Base-by-base conservation (phyloP, 2,329 filamentous ascomycete genomes). In the Periconia digitata region DNA sequence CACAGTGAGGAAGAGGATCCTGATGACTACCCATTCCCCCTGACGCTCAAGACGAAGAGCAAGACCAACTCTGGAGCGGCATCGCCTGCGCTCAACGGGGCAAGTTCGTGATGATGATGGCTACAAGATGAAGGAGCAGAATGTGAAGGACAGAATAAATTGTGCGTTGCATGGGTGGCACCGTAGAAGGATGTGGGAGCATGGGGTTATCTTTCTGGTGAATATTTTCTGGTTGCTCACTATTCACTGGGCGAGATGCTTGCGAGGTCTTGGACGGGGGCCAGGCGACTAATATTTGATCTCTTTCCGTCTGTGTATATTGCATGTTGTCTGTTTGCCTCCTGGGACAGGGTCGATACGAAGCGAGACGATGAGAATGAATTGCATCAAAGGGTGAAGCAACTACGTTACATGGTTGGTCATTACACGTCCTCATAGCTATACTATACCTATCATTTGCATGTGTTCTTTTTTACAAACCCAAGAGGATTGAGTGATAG, bases 1-100 rank as follows among this genome's bases (percentile, higher is more conserved):
- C 27, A 51, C 63, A 95, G 90, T 74, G 90, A 94, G 72, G 92
- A 96, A 71, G 94, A 97, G 77, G 94, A 97, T 60, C 84, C 87
- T 0, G 92, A 89, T 63, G 85, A 89, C 58, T 86, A 86, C 65
- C 80, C 83, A 29, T 88, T 87, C 74, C 85, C 86, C 34, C 79
- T 89, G 43, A 88, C 85, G 3, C 77, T 90, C 50, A 77, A 76
- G 71, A 69, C 70, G 37, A 78, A 77, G 72, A 71, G 66, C 59
- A 54, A 60, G 32, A 59, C 60, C 17, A 59, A 57, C 22, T 68
- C 66, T 12, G 66, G 64, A n/a, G 53, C 66, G 13, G 55, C 46
- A 8, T 66, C 65, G 20, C 67, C 67, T 20, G 66, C 66, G 34
- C 53, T 63, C 37, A 72, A 71, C 37, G 69, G 68, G 34, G 60